Evolutionary conservation across 768 basidiomycete species (phyloP).

Genomic region (Kwoniella mangroviensis): DNA sequence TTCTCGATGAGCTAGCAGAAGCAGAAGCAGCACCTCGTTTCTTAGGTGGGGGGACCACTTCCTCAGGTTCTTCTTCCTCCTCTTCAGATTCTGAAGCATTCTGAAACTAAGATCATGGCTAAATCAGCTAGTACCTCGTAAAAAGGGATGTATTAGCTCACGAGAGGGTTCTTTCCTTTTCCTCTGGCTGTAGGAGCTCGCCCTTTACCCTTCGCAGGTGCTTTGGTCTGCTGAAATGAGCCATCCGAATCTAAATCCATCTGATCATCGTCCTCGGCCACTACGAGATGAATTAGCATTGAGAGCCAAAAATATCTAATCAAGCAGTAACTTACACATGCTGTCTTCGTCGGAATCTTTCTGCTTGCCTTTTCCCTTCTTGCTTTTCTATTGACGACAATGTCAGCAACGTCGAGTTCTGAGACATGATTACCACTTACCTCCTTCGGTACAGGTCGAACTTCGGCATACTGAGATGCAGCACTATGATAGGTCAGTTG

Average conservation of each 20-base stretch:
- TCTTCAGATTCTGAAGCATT: constrained; percentile 45
- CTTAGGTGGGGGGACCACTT: constrained; percentile 38
- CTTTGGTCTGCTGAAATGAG: constrained; percentile 62
- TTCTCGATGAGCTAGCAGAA: constrained; percentile 60
- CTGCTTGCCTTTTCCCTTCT: constrained; percentile 36
- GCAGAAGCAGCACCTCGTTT: constrained; percentile 27
- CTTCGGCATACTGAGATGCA: constrained; percentile 36
- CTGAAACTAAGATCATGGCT: constrained; percentile 33
- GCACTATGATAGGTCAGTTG: constrained; percentile 26
- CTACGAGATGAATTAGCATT: constrained; percentile 64
- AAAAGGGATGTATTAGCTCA: constrained; percentile 20
- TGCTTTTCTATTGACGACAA: constrained; percentile 10
- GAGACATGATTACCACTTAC: constrained; percentile 16
- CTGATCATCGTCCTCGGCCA: constrained; percentile 69
- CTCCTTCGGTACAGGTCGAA: constrained; percentile 59
- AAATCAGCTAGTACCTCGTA: background rate
- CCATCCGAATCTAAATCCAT: constrained; percentile 63
- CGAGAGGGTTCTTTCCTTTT: constrained; percentile 46
- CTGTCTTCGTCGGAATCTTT: constrained; percentile 53
- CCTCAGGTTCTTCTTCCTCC: constrained; percentile 52
- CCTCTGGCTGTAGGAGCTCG: constrained; percentile 44
- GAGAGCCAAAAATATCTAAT: background rate
- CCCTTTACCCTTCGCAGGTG: constrained; percentile 41
- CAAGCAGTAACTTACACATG: constrained; percentile 44
- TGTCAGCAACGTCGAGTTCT: background rate